Conservation (phyloP, 768 basidiomycete species). For the Baorangia bicolor region DNA sequence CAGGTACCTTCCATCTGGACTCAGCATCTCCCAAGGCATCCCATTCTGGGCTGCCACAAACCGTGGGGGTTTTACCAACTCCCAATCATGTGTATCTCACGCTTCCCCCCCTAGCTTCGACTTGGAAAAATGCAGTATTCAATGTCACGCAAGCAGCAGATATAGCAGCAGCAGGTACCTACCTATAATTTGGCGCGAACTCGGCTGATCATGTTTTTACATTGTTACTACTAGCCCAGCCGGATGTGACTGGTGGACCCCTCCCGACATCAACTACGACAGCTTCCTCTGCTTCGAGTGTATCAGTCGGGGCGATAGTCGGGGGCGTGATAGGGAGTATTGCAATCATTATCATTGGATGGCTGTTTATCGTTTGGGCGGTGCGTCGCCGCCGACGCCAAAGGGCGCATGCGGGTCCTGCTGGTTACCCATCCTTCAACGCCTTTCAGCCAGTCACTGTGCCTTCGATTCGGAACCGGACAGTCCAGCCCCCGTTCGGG, state of each 20-base stretch:
- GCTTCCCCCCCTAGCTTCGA: slow-evolving; percentile 11
- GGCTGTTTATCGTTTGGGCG: slow-evolving; percentile 8
- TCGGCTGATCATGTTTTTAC: not conserved
- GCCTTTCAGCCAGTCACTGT: not conserved
- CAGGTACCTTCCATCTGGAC: slow-evolving; percentile 26
- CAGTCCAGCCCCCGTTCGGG: not conserved
- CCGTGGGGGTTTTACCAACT: slow-evolving; percentile 11
- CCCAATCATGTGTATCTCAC: not conserved
- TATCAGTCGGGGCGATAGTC: slow-evolving; percentile 13
- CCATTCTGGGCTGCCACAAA: slow-evolving; percentile 26
- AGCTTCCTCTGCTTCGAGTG: slow-evolving; percentile 9
- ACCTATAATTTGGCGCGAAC: not conserved
- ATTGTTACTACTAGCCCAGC: slow-evolving; percentile 9
- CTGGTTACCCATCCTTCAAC: not conserved
- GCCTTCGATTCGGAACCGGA: not conserved
- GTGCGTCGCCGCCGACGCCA: slow-evolving; percentile 13
- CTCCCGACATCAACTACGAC: slow-evolving; percentile 4
- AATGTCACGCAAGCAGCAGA: slow-evolving; percentile 7
- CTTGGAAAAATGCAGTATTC: slow-evolving; percentile 20
- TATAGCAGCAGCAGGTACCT: slow-evolving; percentile 11
- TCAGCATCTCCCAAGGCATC: slow-evolving; percentile 13
- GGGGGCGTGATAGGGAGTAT: slow-evolving; percentile 25
- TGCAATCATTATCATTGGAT: slow-evolving; percentile 13
- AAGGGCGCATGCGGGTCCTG: not conserved
- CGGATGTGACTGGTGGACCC: slow-evolving; percentile 20